Evolutionary conservation across 345 rosid genomes (phyloP).

Genomic region (Carallia pectinifolia): DNA sequence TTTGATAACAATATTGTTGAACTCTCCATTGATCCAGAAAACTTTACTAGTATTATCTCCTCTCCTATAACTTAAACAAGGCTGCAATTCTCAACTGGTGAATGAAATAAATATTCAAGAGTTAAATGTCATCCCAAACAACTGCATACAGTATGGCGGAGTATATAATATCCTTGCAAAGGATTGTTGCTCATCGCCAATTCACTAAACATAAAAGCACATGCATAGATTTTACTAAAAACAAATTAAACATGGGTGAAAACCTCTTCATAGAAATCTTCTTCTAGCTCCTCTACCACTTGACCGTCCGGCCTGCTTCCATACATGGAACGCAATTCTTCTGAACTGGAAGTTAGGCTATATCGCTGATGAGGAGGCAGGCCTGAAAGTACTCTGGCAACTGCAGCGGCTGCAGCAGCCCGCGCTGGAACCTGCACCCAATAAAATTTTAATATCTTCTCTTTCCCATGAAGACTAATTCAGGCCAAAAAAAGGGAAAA

Average conservation of each 20-base stretch:
- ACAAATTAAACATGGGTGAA: background rate
- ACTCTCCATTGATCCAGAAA: no score
- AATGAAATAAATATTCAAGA: no score
- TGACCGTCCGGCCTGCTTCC: constrained; percentile 63
- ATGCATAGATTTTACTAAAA: background rate
- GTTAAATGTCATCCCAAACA: no score
- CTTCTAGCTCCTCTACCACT: constrained; percentile 62
- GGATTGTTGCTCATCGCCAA: no score
- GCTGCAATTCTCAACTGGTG: no score
- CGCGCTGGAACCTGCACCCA: constrained; percentile 82
- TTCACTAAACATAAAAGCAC: background rate
- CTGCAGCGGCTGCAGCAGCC: constrained; percentile 97
- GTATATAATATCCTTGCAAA: no score
- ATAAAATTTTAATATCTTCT: background rate
- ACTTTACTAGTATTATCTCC: no score
- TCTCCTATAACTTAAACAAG: no score
- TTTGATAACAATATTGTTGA: no score
- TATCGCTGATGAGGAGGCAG: constrained; percentile 76
- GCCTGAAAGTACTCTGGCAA: constrained; percentile 89
- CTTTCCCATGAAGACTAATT: background rate
- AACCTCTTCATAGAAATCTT: constrained; percentile 89
- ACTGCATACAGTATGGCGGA: no score
- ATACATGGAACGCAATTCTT: constrained; percentile 69
- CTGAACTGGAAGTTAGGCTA: constrained; percentile 74
- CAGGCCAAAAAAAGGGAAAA: no score